Conservation (phyloP, 306 rosid species). For the Carpinus viminea region DNA sequence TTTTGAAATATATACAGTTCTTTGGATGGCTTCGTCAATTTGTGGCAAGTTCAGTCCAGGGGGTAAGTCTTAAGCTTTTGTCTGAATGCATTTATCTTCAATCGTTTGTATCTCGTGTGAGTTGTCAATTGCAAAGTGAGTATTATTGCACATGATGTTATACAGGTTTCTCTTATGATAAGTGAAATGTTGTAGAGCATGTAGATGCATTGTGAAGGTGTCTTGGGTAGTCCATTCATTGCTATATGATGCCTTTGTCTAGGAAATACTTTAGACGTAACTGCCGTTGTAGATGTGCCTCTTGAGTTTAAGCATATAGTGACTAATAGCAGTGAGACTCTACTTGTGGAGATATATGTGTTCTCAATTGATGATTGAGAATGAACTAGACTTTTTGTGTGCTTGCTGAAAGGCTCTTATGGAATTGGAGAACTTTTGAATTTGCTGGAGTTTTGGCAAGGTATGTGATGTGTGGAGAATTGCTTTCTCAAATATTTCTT, state of each 20-base stretch:
- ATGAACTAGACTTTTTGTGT: background rate
- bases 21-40: slow-evolving; percentile 75
- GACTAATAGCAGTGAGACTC: background rate
- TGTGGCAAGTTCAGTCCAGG: slow-evolving; percentile 66
- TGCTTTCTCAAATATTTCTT: background rate
- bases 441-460: background rate
- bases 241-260: background rate
- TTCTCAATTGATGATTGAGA: background rate
- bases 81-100: background rate
- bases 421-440: background rate
- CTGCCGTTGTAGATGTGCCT: background rate
- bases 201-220: background rate
- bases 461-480: background rate
- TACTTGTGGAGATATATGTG: background rate
- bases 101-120: background rate
- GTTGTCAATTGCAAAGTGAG: slow-evolving; percentile 1
- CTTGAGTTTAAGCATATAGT: background rate
- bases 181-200: slow-evolving; percentile 7
- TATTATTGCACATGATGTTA: background rate
- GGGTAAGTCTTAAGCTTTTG: slow-evolving; percentile 51
- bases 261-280: background rate
- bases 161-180: background rate
- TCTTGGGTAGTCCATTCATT: background rate
- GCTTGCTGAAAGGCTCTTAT: background rate
- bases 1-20: slow-evolving; percentile 64